A percentile compares a stretch with the other conserved stretches of the same genome.
Conservation (phyloP, 371 early-diverging fungal genomes). For the Actinomortierella ambigua region DNA sequence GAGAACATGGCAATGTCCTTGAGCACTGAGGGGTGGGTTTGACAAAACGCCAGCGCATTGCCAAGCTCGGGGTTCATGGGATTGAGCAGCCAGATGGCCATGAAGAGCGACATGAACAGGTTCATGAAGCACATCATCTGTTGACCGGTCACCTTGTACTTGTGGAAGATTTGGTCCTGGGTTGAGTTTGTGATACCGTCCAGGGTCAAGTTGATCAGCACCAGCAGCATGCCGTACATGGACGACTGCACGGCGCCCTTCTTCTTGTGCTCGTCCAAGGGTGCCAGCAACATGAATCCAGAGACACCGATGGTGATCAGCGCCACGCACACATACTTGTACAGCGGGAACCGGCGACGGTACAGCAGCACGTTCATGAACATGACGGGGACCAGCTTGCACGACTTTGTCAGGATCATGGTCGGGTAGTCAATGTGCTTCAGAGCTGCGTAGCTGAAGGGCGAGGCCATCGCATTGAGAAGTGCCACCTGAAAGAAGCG, state of each 20-base stretch:
- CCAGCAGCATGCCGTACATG: slow-evolving; percentile 81
- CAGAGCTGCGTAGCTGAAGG: slow-evolving; percentile 93
- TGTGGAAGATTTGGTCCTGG: slow-evolving; percentile 93
- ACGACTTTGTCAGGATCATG: slow-evolving; percentile 95
- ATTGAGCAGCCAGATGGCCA: slow-evolving; percentile 73
- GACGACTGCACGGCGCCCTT: slow-evolving; percentile 48
- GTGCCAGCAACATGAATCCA: slow-evolving; percentile 88
- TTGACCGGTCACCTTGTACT: slow-evolving; percentile 78
- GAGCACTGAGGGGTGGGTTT: slow-evolving; percentile 76
- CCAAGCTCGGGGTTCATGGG: slow-evolving; percentile 77
- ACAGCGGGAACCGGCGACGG: slow-evolving; percentile 77
- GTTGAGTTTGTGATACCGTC: slow-evolving; percentile 98
- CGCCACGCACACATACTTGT: slow-evolving; percentile 85
- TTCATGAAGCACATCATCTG: slow-evolving; percentile 99
- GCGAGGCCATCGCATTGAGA: slow-evolving; percentile 79
- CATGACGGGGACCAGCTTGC: slow-evolving; percentile 97
- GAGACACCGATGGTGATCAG: slow-evolving; percentile 92
- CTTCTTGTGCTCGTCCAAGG: slow-evolving; percentile 50
- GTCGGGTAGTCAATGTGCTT: slow-evolving; percentile 98
- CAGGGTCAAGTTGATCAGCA: slow-evolving; percentile 83
- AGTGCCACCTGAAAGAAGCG: slow-evolving; percentile 80
- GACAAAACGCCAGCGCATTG: slow-evolving; percentile 80
- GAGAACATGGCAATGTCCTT: slow-evolving; percentile 88
- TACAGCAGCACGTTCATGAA: slow-evolving; percentile 94
- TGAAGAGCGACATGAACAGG: slow-evolving; percentile 72